Percentiles rank a stretch among this genome's conserved stretches.
Evolutionary conservation across 495 filamentous ascomycete species (phyloP).

Genomic region (Talaromyces wortmannii): DNA sequence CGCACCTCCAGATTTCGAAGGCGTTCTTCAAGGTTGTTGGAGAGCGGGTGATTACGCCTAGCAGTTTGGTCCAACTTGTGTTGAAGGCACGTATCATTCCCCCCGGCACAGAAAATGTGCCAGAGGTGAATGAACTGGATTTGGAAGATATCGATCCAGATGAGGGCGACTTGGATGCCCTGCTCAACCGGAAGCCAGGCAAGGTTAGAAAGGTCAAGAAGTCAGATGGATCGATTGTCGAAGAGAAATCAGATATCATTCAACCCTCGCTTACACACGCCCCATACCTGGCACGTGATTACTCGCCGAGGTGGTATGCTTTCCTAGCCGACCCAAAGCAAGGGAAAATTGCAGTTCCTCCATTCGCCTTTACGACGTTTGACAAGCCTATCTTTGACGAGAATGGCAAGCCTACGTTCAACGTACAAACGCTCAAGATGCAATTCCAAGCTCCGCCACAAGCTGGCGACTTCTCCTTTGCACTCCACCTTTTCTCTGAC

Average conservation of each 20-base stretch:
- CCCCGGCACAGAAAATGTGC: constrained; percentile 65
- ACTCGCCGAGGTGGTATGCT: constrained; percentile 84
- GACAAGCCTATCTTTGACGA: constrained; percentile 76
- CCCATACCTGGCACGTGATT: constrained; percentile 82
- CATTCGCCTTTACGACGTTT: constrained; percentile 84
- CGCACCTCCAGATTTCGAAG: constrained; percentile 77
- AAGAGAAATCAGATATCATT: constrained; percentile 48
- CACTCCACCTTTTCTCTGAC: constrained; percentile 87
- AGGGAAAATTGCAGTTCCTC: constrained; percentile 90
- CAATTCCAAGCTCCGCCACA: constrained; percentile 96
- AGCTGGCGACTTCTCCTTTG: constrained; percentile 84
- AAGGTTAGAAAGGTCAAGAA: constrained; percentile 52
- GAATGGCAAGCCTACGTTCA: constrained; percentile 74
- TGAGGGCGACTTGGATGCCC: constrained; percentile 84
- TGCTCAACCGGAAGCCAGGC: constrained; percentile 67
- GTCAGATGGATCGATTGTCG: constrained; percentile 45
- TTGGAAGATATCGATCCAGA: constrained; percentile 88
- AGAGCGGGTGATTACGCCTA: constrained; percentile 87
- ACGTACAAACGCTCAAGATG: constrained; percentile 91
- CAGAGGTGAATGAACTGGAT: constrained; percentile 66
- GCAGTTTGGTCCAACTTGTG: constrained; percentile 86
- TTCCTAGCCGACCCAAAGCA: constrained; percentile 92
- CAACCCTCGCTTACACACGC: constrained; percentile 80
- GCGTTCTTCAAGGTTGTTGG: constrained; percentile 98
- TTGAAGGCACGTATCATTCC: constrained; percentile 93